Evolutionary conservation across 2,329 filamentous ascomycete species (phyloP).

Genomic region (Graphilbum fragrans): DNA sequence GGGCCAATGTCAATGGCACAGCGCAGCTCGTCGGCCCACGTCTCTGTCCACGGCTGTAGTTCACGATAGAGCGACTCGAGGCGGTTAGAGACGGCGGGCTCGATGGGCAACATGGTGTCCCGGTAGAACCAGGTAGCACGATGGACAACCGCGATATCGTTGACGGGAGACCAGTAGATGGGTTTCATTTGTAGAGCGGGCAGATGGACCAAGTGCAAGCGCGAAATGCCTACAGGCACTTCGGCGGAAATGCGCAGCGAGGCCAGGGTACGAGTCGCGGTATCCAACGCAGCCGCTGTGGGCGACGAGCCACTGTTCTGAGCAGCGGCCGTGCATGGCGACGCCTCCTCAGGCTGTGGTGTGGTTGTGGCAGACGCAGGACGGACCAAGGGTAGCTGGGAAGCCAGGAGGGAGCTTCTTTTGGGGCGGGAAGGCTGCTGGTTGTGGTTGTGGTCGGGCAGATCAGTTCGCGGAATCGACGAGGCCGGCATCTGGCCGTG

Average conservation of each 20-base stretch:
- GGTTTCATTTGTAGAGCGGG: slow-evolving; percentile 82
- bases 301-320: not conserved
- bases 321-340: too few species aligned
- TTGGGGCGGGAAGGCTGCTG: too few species aligned
- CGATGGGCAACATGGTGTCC: slow-evolving; percentile 85
- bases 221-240: slow-evolving; percentile 79
- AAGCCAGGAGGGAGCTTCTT: too few species aligned
- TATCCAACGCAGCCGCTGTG: not conserved
- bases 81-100: slow-evolving; percentile 76
- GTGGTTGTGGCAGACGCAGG: too few species aligned
- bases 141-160: slow-evolving; percentile 72
- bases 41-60: slow-evolving; percentile 77
- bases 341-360: too few species aligned
- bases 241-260: slow-evolving; percentile 24
- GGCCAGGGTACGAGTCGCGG: not conserved
- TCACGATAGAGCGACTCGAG: slow-evolving; percentile 85
- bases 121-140: slow-evolving; percentile 96
- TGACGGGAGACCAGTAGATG: slow-evolving; percentile 93
- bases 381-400: too few species aligned
- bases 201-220: slow-evolving; percentile 77
- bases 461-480: slow-evolving; percentile 11
- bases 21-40: slow-evolving; percentile 82
- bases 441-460: too few species aligned
- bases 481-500: slow-evolving; percentile 15
- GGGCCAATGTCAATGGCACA: slow-evolving; percentile 87